Evolutionary conservation across 331 rosid species (phyloP).

Genomic region (Acacia concinna): DNA sequence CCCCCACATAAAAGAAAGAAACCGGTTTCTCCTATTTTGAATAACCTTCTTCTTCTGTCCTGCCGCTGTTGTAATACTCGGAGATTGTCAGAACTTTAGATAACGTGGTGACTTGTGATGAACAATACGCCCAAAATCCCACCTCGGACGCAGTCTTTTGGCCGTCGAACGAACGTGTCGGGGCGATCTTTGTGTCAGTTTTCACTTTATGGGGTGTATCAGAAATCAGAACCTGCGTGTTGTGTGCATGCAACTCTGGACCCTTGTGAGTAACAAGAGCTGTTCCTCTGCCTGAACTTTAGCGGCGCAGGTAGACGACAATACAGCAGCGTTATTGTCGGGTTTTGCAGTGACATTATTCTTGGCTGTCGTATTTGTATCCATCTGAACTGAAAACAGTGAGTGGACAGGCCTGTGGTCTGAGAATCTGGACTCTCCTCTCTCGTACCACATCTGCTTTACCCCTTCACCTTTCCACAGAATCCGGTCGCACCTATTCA

Average conservation of each 20-base stretch:
- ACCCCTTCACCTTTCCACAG: constrained; percentile 78
- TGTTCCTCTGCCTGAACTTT: constrained; percentile 81
- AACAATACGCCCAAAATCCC: background rate
- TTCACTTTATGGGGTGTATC: background rate
- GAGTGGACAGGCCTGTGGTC: constrained; percentile 83
- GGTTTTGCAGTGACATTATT: background rate
- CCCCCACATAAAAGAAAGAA: background rate
- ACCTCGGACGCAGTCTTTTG: background rate
- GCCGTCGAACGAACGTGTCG: background rate
- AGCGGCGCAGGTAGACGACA: constrained; percentile 43
- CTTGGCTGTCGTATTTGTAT: constrained; percentile 30
- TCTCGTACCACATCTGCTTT: constrained; percentile 58
- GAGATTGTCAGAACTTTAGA: background rate
- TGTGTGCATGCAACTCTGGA: constrained; percentile 33
- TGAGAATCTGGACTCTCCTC: constrained; percentile 77
- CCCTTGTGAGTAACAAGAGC: constrained; percentile 49
- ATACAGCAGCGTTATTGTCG: background rate
- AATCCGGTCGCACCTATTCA: constrained; percentile 72
- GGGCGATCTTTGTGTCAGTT: background rate
- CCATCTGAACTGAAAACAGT: constrained; percentile 48
- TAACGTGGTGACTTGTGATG: background rate
- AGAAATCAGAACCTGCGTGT: constrained; percentile 23
- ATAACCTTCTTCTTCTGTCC: background rate
- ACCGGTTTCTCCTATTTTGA: background rate
- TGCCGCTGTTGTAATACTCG: background rate